A percentile compares a stretch with the other conserved stretches of the same genome.
Conservation (phyloP, 495 filamentous ascomycete species). For the Penicillium longicatenatum region DNA sequence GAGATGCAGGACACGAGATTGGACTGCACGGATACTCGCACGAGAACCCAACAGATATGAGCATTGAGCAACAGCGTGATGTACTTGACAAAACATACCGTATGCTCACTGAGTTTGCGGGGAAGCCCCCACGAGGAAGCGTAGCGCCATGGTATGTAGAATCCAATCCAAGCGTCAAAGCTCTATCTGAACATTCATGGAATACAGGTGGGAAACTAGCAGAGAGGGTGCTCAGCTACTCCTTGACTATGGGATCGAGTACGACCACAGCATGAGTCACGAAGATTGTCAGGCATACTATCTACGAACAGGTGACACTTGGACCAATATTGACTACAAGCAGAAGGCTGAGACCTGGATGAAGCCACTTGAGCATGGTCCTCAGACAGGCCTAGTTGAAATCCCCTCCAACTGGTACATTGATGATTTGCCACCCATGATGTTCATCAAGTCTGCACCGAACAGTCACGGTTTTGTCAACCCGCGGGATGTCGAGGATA, state of each 20-base stretch:
- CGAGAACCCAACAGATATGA: conserved; percentile 76
- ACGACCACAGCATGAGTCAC: conserved; percentile 67
- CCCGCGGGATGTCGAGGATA: conserved; percentile 55
- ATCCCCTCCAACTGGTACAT: conserved; percentile 70
- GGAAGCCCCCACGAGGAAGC: conserved; percentile 70
- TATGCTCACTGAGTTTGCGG: conserved; percentile 70
- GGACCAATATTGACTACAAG: conserved; percentile 61
- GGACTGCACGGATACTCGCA: conserved; percentile 75
- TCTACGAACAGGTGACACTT: conserved; percentile 58
- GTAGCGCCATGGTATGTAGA: conserved; percentile 54
- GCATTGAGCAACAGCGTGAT: conserved; percentile 71
- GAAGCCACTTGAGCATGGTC: conserved; percentile 57
- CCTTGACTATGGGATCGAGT: conserved; percentile 68
- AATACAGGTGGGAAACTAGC: conserved; percentile 60
- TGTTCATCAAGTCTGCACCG: conserved; percentile 61
- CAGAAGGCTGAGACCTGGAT: conserved; percentile 66
- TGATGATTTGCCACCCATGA: conserved; percentile 61
- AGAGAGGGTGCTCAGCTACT: conserved; percentile 66
- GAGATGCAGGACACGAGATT: conserved; percentile 78
- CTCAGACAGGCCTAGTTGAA: conserved; percentile 60
- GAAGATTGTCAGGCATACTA: conserved; percentile 68
- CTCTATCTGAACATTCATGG: background rate
- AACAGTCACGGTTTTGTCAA: conserved; percentile 63
- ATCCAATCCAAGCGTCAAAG: background rate
- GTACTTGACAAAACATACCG: conserved; percentile 77